phyloP scores from a whole-genome alignment of 345 rosid genomes.

The Psidium friedrichsthalianum region DNA sequence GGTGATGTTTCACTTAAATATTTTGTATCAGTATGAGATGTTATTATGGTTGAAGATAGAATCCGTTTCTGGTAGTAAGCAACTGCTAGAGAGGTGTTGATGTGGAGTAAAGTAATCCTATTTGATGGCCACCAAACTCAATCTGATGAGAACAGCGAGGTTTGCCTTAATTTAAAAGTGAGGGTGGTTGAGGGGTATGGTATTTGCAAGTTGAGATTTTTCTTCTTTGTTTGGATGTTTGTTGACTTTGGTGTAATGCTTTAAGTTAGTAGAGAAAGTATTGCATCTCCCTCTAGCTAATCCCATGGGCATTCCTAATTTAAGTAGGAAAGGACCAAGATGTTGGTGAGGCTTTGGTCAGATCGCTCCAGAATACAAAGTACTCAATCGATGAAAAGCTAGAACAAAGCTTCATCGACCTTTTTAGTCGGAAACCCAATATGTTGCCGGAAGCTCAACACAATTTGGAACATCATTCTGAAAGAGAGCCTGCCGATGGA shows the following conservation, averaged over 20 bases:
- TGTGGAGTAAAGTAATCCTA: not conserved
- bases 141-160: not conserved
- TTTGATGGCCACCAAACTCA: not conserved
- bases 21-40: not conserved
- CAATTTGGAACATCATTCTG: constrained; percentile 10
- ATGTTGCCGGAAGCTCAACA: constrained; percentile 19
- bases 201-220: not conserved
- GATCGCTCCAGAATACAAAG: constrained; percentile 71
- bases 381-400: constrained; percentile 83
- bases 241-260: not conserved
- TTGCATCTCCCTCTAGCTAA: not conserved
- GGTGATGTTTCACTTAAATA: not conserved
- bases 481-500: constrained; percentile 19
- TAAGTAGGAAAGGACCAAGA: constrained; percentile 58
- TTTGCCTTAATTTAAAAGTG: not conserved
- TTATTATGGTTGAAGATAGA: not conserved
- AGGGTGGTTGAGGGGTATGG: not conserved
- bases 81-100: not conserved
- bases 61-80: not conserved
- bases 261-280: not conserved
- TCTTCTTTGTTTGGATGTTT: not conserved
- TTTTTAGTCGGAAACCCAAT: constrained; percentile 42
- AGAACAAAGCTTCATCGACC: constrained; percentile 57
- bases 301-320: not conserved
- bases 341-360: constrained; percentile 78